These are phyloP conservation scores for Didymella keratinophila DNA, from an alignment of 2,329 filamentous ascomycete genomes.

Conservation along the genomic window DNA sequence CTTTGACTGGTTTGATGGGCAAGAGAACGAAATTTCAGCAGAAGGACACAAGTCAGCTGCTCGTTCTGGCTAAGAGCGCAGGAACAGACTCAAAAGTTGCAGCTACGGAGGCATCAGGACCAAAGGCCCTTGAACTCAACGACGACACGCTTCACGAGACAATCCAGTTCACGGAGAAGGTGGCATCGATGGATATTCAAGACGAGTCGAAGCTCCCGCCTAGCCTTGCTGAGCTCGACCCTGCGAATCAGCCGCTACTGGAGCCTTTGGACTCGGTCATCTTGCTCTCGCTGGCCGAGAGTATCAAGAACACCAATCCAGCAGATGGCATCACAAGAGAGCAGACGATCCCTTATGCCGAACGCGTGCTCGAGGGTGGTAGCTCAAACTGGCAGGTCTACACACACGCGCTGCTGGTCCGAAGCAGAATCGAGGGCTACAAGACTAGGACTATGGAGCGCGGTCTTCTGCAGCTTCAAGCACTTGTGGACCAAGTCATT, in stretches of 20 bases:
- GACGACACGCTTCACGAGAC: constrained; percentile 92
- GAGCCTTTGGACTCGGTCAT: constrained; percentile 88
- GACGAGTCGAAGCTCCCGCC: constrained; percentile 64
- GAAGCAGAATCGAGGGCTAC: constrained; percentile 89
- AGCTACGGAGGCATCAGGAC: constrained; percentile 52
- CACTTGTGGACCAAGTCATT: constrained; percentile 92
- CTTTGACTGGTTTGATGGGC: constrained; percentile 83
- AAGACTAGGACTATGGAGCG: constrained; percentile 86
- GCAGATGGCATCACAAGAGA: constrained; percentile 87
- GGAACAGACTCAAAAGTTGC: constrained; percentile 29
- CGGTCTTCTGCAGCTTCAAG: constrained; percentile 90
- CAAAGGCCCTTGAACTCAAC: constrained; percentile 79
- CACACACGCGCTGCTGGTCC: constrained; percentile 87
- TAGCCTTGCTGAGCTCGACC: constrained; percentile 70
- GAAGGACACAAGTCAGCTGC: constrained; percentile 83
- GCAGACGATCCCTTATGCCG: constrained; percentile 90
- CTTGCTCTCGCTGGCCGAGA: constrained; percentile 79
- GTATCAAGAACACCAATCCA: constrained; percentile 87
- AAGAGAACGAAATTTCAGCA: constrained; percentile 84
- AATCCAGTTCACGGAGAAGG: constrained; percentile 75
- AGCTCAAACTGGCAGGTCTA: constrained; percentile 98
- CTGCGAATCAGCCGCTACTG: constrained; percentile 82
- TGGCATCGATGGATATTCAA: constrained; percentile 53
- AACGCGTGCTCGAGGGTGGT: constrained; percentile 84
- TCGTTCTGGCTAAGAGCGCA: constrained; percentile 84